Conservation (phyloP, 495 filamentous ascomycete genomes). For the Tuber umbilicatum region DNA sequence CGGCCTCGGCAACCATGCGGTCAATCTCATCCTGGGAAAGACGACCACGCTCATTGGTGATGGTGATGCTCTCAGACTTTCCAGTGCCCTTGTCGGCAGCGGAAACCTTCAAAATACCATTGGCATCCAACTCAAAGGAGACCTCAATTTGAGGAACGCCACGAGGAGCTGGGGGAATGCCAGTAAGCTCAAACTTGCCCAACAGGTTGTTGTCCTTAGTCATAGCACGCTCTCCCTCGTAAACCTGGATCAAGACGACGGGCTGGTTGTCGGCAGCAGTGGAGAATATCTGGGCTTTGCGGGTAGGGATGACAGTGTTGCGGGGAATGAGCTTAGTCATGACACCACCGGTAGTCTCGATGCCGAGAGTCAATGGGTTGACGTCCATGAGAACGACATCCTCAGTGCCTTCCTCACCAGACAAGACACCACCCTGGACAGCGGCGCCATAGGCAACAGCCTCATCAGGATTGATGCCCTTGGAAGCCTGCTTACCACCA, state of each 20-base stretch:
- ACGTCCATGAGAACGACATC: conserved; percentile 92
- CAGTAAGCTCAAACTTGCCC: conserved; percentile 95
- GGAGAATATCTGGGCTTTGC: conserved; percentile 96
- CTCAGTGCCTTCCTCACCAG: conserved; percentile 71
- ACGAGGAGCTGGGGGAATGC: conserved; percentile 88
- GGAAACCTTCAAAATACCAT: conserved; percentile 93
- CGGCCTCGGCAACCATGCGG: conserved; percentile 93
- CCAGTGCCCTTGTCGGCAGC: conserved; percentile 95
- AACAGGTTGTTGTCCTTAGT: conserved; percentile 95
- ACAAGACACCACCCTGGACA: conserved; percentile 92
- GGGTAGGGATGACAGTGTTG: conserved; percentile 90
- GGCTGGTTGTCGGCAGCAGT: conserved; percentile 98
- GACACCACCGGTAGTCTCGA: conserved; percentile 95
- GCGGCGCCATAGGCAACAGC: conserved; percentile 96
- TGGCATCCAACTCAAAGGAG: conserved; percentile 94
- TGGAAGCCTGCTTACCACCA: conserved; percentile 85
- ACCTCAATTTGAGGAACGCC: conserved; percentile 98
- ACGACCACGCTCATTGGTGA: conserved; percentile 97
- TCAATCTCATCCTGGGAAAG: conserved; percentile 94
- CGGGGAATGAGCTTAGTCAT: conserved; percentile 97
- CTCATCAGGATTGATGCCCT: conserved; percentile 98
- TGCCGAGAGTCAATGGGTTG: conserved; percentile 95
- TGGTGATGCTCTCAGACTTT: conserved; percentile 92
- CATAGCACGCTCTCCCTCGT: conserved; percentile 91
- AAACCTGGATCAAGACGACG: conserved; percentile 94